phyloP scores from a whole-genome alignment of 306 rosid genomes.

The Prunus kanzakura region DNA sequence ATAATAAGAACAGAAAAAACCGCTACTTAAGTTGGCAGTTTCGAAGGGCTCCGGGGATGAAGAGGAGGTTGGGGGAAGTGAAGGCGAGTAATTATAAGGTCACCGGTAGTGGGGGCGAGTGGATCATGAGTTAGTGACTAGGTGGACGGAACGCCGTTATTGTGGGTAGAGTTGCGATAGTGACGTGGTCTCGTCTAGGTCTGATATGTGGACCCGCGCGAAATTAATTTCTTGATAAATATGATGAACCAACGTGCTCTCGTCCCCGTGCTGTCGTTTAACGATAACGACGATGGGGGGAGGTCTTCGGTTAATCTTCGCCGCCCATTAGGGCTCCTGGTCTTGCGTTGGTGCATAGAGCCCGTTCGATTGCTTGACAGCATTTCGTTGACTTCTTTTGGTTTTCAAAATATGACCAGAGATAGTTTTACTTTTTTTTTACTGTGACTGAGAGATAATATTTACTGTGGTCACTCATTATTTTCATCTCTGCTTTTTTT shows the following conservation, averaged over 20 bases:
- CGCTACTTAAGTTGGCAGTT: not conserved
- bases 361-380: slow-evolving; percentile 9
- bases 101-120: not conserved
- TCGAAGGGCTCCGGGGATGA: not conserved
- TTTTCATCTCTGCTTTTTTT: no score
- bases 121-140: not conserved
- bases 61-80: not conserved
- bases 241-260: not conserved
- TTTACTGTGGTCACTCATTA: no score
- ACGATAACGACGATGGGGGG: not conserved
- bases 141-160: slow-evolving; percentile 10
- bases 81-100: not conserved
- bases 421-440: not conserved
- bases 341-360: not conserved
- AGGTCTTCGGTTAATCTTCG: not conserved
- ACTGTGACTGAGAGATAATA: no score
- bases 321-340: not conserved
- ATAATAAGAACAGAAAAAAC: not conserved
- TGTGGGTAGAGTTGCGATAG: slow-evolving; percentile 11
- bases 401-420: not conserved
- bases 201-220: slow-evolving; percentile 6
- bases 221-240: not conserved
- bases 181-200: slow-evolving; percentile 24
- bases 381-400: not conserved
- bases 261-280: slow-evolving; percentile 11